Evolutionary conservation across 306 rosid species (phyloP).

Genomic region (Hippophae rhamnoides): DNA sequence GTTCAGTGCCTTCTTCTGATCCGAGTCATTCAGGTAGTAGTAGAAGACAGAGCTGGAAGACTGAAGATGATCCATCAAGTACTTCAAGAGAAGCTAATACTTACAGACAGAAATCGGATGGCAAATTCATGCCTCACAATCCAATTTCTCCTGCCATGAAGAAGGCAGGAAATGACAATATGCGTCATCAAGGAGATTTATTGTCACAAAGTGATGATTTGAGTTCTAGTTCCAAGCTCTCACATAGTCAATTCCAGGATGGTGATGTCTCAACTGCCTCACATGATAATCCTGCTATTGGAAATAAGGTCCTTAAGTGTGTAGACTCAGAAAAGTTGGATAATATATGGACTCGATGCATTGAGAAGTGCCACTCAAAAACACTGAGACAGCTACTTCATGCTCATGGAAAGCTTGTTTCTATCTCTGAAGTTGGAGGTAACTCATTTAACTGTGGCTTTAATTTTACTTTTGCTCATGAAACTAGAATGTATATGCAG

Average conservation of each 20-base stretch:
- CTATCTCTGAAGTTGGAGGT: conserved; percentile 91
- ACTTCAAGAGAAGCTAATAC: conserved; percentile 57
- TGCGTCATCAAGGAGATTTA: conserved; percentile 33
- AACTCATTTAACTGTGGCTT: conserved; percentile 8
- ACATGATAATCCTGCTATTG: conserved; percentile 39
- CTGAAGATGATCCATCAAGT: conserved; percentile 77
- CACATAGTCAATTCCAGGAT: conserved; percentile 36
- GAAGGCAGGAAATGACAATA: conserved; percentile 33
- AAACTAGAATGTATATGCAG: neutral
- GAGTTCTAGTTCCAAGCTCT: conserved; percentile 38
- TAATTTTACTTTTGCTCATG: conserved; percentile 3
- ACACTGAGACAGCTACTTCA: conserved; percentile 79
- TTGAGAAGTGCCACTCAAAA: conserved; percentile 83
- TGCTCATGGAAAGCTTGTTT: conserved; percentile 81
- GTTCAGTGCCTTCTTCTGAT: conserved; percentile 76
- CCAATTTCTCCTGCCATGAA: conserved; percentile 34
- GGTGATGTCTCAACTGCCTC: conserved; percentile 46
- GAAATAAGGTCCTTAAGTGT: conserved; percentile 51
- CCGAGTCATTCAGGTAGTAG: conserved; percentile 67
- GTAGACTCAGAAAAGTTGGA: conserved; percentile 53
- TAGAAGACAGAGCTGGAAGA: conserved; percentile 78
- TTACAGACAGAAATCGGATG: conserved; percentile 42
- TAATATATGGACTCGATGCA: conserved; percentile 70
- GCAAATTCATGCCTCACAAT: conserved; percentile 36
- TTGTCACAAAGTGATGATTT: conserved; percentile 32